A percentile compares a stretch with the other conserved stretches of the same genome.
Conservation (phyloP, 192 early-diverging fungal species). For the Phycomyces nitens region DNA sequence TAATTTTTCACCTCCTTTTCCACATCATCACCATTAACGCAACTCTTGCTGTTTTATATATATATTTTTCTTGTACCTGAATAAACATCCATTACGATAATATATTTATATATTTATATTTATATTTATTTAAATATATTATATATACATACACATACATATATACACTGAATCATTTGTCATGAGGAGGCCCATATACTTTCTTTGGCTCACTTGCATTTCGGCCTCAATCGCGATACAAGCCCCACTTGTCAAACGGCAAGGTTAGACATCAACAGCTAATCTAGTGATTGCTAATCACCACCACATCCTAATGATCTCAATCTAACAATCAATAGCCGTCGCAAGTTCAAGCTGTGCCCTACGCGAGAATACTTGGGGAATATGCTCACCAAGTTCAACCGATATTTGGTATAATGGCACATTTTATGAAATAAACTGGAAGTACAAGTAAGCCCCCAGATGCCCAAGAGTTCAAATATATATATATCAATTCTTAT, state of each 20-base stretch:
- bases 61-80: too few relatives aligned
- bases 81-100: too few relatives aligned
- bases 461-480: not conserved
- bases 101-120: not conserved
- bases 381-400: conserved; percentile 22
- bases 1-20: too few relatives aligned
- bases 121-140: not conserved
- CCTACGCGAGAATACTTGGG: conserved; percentile 9
- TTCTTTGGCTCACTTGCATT: too few relatives aligned
- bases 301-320: not conserved
- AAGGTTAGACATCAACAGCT: too few relatives aligned
- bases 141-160: not conserved
- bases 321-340: conserved; percentile 1
- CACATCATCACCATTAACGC: too few relatives aligned
- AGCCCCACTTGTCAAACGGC: too few relatives aligned
- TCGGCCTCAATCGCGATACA: too few relatives aligned
- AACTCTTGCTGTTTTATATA: too few relatives aligned
- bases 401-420: conserved; percentile 24
- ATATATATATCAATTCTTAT: too few relatives aligned
- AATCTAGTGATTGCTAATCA: too few relatives aligned
- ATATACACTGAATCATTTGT: not conserved
- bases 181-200: too few relatives aligned
- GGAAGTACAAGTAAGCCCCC: conserved; percentile 37
- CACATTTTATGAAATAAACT: conserved; percentile 28
- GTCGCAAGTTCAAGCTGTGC: conserved; percentile 14